Base-by-base conservation (phyloP, 2,329 filamentous ascomycete species). In the Dothideomycetidae sp. region DNA sequence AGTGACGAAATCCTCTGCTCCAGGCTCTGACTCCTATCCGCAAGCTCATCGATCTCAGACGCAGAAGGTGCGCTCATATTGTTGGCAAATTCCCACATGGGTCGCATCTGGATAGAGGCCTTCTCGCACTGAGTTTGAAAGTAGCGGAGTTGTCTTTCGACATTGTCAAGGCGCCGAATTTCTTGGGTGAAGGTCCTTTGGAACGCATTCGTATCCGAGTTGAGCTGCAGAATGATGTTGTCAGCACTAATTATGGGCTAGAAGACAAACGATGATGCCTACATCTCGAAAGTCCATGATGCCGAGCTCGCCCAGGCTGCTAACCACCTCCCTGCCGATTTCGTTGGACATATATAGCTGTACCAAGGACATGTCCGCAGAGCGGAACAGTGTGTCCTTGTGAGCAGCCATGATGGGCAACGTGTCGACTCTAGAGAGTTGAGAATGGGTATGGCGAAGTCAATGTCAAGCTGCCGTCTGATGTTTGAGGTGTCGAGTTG, bases 341-440 rank as follows among this genome's bases (percentile, higher is more conserved):
- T 98, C 90, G 59, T 94, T 96, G 55, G 90, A 84, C 54, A 98
- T 92, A 66, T 96, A 98, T 55, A 98, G 80, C 77, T 98, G 90
- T 56, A 93, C 93, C 79, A 98, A 80, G 72, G 85, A 94, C 90
- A 98, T 98, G 64, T 94, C 83, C 82, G 85, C 83, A 59, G 90
- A 98, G 73, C 92, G 88, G 78, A 98, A 96, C 69, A 94, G 82
- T 63, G 86, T 93, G 67, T 96, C 85, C 66, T 83, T 67, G 37
- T 59, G 53, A 40, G 68, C 63, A 62, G 67, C 72, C 74, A 78
- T 78, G 58, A 45, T 58, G 58, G 33, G 21, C 31, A 37, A 38
- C 15, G 17, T 15, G 30, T 16, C 26, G 26, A n/a, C 18, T 38
- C 21, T 21, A 15, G 17, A 12, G 14, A 16, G 10, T 28, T 15